These are phyloP conservation scores for Aspergillus sclerotiicarbonarius DNA, from an alignment of 495 filamentous ascomycete species.

Conservation along the genomic window DNA sequence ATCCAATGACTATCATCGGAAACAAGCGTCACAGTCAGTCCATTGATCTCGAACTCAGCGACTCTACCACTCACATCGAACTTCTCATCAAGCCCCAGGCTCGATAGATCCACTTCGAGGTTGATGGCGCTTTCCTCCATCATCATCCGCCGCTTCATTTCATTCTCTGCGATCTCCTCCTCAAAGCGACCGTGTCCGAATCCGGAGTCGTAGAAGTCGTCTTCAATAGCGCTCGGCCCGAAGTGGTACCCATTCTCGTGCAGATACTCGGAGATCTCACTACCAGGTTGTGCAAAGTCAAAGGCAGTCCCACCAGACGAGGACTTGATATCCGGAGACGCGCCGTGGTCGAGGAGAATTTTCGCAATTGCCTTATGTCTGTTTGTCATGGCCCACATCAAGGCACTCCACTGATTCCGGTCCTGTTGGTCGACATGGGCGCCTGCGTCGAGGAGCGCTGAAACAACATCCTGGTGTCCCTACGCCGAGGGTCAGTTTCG, in stretches of 20 bases:
- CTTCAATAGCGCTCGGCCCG: conserved; percentile 78
- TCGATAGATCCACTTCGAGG: conserved; percentile 93
- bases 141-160: conserved; percentile 97
- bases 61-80: conserved; percentile 65
- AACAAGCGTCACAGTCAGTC: conserved; percentile 8
- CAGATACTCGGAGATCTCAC: conserved; percentile 92
- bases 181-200: conserved; percentile 93
- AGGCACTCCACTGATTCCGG: conserved; percentile 90
- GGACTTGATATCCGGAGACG: conserved; percentile 92
- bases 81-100: conserved; percentile 92
- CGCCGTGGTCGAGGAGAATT: conserved; percentile 84
- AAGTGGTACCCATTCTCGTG: conserved; percentile 91
- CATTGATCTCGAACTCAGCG: not conserved
- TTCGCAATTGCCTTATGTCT: conserved; percentile 94
- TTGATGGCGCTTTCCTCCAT: conserved; percentile 99
- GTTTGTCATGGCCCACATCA: conserved; percentile 99
- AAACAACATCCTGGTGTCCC: conserved; percentile 90
- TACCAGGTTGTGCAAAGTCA: conserved; percentile 91
- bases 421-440: conserved; percentile 94
- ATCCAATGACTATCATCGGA: conserved; percentile 60
- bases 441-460: conserved; percentile 77
- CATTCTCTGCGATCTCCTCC: conserved; percentile 95
- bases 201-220: conserved; percentile 94
- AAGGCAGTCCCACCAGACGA: conserved; percentile 92
- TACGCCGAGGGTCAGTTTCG: conserved; percentile 31